Percentiles rank a stretch among this genome's conserved stretches.
phyloP scores from a whole-genome alignment of 192 early-diverging fungal species.

The Glomus cerebriforme region DNA sequence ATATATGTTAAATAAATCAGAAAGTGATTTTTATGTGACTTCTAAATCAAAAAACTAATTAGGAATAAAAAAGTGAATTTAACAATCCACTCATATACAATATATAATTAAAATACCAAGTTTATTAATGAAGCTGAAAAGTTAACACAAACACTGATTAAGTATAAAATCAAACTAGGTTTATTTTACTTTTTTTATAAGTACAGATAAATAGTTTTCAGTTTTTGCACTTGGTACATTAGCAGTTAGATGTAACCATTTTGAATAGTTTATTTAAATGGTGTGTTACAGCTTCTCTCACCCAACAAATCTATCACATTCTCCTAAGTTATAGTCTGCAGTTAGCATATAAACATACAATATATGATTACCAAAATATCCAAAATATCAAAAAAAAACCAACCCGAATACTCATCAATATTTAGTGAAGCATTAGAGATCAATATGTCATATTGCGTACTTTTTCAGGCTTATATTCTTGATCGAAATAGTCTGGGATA shows the following conservation, averaged over 20 bases:
- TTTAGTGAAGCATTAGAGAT: slow-evolving; percentile 2
- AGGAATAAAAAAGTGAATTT: too few species aligned
- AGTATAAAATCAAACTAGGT: too few species aligned
- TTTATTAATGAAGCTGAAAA: too few species aligned
- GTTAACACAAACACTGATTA: too few species aligned
- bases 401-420: slow-evolving; percentile 26
- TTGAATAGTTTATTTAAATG: neutral
- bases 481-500: slow-evolving; percentile 8
- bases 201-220: too few species aligned
- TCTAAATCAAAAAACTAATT: too few species aligned
- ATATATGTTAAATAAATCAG: too few species aligned
- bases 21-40: too few species aligned
- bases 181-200: too few species aligned
- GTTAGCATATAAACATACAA: neutral
- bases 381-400: neutral
- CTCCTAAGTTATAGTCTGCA: slow-evolving; percentile 1
- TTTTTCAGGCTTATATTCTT: slow-evolving; percentile 9
- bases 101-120: too few species aligned
- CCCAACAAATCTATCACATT: slow-evolving; percentile 2
- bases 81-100: too few species aligned
- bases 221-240: slow-evolving; percentile 32
- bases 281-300: neutral
- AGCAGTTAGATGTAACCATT: slow-evolving; percentile 19
- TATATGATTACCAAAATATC: neutral
- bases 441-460: neutral